Evolutionary conservation across 257 asterid genomes (phyloP), one percentile per base, ranked within the genome.

Genomic region (Solanum piurae): DNA sequence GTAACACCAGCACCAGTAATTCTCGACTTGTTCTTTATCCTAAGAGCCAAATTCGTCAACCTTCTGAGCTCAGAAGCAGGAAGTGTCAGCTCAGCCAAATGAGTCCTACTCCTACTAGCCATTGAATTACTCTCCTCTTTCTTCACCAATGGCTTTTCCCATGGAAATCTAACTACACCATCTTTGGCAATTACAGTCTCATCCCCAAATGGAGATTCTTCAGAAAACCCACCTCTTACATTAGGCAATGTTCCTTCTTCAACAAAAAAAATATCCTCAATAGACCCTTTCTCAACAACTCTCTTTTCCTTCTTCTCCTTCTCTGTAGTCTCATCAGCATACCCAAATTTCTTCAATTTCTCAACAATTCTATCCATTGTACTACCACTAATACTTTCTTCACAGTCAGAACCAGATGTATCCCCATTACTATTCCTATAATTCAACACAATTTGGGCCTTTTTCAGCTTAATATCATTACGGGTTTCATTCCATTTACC

Each of bases 361-460:
- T 93, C 94, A 66, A 97, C 97, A 88, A 97, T 97, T 84, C 97
- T 95, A 89, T 97, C 97, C 99, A 95, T 97, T 71, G 99, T 97
- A 52, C 94, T 95, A 38, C 96, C 98, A n/a, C 94, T 93, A 34
- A 91, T 93, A 55, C 93, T 93, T 85, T 93, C 96, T 91, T 96
- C 98, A 34, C 93, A 49, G 88, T 96, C 98, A 55, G 98, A 93
- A 86, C 92, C 87, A 82, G 98, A 96, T 89, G 79, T 73, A 83
- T 94, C 92, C 84, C 95, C 96, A 68, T 90, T 88, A 68, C 89
- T 87, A 66, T 92, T 92, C 85, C 94, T 91, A 84, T 94, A 96
- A 88, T 89, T 88, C 90, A 91, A 77, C 74, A 90, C 94, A 64
- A 89, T 85, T 84, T 87, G 95, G 76, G 97, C 93, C 91, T 86